Conservation (phyloP, 2,329 filamentous ascomycete genomes). For the Orbilia javanica region DNA sequence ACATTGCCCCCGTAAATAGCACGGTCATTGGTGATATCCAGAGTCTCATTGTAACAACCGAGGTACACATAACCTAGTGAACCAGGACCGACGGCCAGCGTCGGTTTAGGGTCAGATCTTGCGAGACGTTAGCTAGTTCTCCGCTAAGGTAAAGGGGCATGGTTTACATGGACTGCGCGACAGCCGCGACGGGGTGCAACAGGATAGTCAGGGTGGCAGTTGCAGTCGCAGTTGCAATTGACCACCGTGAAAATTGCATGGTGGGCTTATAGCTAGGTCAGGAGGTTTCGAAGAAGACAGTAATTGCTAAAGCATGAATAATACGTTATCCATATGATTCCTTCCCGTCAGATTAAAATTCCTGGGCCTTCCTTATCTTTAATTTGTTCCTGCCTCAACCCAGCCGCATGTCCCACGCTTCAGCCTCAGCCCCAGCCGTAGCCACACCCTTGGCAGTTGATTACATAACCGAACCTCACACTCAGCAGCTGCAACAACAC, state of each 20-base stretch:
- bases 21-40: slow-evolving; percentile 66
- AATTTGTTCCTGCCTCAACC: neutral
- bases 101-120: slow-evolving; percentile 17
- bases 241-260: neutral
- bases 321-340: neutral
- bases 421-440: too few relatives aligned
- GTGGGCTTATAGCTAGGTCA: neutral
- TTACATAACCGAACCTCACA: too few relatives aligned
- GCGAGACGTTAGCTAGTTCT: neutral
- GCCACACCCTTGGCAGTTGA: too few relatives aligned
- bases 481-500: neutral
- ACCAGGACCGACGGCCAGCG: slow-evolving; percentile 24
- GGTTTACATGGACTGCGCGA: too few relatives aligned
- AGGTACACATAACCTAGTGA: slow-evolving; percentile 67
- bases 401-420: too few relatives aligned
- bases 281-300: neutral
- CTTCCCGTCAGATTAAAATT: neutral
- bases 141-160: neutral
- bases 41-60: slow-evolving; percentile 74
- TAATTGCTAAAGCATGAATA: neutral
- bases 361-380: neutral
- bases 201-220: slow-evolving; percentile 1
- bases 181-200: slow-evolving; percentile 3
- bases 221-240: neutral
- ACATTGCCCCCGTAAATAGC: slow-evolving; percentile 68